These are phyloP conservation scores for Vitis cinerea DNA, from an alignment of 164 flowering plant species.

Conservation along the genomic window DNA sequence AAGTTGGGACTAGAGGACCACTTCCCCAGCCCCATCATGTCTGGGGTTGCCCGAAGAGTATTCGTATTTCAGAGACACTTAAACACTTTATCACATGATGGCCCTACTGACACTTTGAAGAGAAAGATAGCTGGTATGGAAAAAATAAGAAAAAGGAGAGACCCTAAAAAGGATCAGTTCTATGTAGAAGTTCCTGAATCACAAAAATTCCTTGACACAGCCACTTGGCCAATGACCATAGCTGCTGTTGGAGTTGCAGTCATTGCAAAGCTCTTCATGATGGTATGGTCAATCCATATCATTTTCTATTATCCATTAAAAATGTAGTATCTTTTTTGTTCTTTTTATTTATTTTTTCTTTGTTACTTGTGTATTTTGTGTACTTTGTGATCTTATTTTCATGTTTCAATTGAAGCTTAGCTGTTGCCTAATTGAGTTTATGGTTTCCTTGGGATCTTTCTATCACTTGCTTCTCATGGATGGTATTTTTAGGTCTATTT, in stretches of 20 bases:
- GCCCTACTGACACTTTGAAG: conserved; percentile 62
- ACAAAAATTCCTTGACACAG: conserved; percentile 60
- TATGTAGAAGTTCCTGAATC: conserved; percentile 71
- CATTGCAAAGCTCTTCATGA: conserved; percentile 77
- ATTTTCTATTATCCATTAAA: neutral
- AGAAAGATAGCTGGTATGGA: conserved; percentile 42
- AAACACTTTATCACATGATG: conserved; percentile 9
- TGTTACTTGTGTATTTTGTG: neutral
- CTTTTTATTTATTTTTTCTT: neutral
- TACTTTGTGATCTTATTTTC: too few relatives aligned
- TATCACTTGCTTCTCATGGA: too few relatives aligned
- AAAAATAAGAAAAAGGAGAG: conserved; percentile 41
- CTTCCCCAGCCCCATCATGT: too few relatives aligned
- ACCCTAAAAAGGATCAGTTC: conserved; percentile 42
- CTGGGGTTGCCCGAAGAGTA: too few relatives aligned
- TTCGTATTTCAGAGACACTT: too few relatives aligned
- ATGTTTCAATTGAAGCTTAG: too few relatives aligned
- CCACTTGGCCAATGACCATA: conserved; percentile 72
- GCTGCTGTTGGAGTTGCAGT: conserved; percentile 67
- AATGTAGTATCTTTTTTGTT: neutral
- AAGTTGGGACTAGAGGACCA: too few relatives aligned
- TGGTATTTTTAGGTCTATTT: too few relatives aligned
- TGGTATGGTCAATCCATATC: conserved; percentile 35
- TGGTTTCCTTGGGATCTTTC: too few relatives aligned
- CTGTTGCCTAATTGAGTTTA: too few relatives aligned